A percentile compares a stretch with the other conserved stretches of the same genome.
Evolutionary conservation across 768 basidiomycete genomes (phyloP).

Genomic region (Kwoniella europaea): DNA sequence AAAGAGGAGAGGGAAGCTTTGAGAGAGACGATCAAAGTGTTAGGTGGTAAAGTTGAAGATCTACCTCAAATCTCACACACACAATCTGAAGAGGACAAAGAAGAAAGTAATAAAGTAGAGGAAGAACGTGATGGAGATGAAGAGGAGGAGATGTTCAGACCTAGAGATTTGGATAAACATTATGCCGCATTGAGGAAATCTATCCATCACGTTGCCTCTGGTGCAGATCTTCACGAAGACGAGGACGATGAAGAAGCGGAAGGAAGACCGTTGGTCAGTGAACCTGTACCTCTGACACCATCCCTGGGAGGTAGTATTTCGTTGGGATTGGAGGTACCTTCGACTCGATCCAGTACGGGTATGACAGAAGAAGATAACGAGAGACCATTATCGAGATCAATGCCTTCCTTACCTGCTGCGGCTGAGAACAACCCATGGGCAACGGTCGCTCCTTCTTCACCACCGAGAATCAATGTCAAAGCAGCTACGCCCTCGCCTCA

Average conservation of each 20-base stretch:
- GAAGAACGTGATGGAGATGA: conserved; percentile 17
- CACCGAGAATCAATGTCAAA: conserved; percentile 11
- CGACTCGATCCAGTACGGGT: conserved; percentile 6
- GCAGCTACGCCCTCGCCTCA: conserved; percentile 22
- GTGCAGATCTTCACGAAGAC: conserved; percentile 7
- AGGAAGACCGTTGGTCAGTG: background rate
- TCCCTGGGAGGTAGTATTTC: background rate
- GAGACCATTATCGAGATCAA: background rate
- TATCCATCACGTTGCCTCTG: conserved; percentile 46
- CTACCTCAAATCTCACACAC: background rate
- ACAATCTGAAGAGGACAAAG: conserved; percentile 17
- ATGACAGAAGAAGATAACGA: background rate
- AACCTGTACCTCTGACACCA: conserved; percentile 6
- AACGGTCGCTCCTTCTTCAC: background rate
- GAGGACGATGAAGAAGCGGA: background rate
- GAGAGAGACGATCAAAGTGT: conserved; percentile 47
- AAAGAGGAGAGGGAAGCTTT: conserved; percentile 46
- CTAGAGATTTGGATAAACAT: conserved; percentile 52
- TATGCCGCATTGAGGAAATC: conserved; percentile 50
- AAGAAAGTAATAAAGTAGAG: conserved; percentile 8
- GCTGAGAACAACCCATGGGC: conserved; percentile 26
- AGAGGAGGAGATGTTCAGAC: conserved; percentile 30
- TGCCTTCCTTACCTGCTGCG: conserved; percentile 17
- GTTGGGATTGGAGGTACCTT: background rate
- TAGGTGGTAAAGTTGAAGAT: conserved; percentile 45